These are phyloP conservation scores for Leishmania aethiopica DNA, from an alignment of 208 protist species.

Conservation along the genomic window DNA sequence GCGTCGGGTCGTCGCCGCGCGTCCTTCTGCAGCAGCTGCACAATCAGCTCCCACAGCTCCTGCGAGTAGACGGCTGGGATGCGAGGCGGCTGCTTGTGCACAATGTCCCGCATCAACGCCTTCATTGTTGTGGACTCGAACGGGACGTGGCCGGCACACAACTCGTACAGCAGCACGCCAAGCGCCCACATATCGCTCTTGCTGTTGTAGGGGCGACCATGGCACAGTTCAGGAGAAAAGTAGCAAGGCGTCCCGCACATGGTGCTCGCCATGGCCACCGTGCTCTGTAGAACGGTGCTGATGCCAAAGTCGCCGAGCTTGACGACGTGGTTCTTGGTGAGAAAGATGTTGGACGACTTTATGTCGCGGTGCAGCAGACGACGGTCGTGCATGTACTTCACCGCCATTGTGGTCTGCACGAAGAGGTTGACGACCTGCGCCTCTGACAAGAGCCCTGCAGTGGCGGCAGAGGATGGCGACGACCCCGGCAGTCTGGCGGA, in stretches of 20 bases:
- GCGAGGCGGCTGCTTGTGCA: slow-evolving; percentile 67
- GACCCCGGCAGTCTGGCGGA: not conserved
- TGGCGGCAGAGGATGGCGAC: not conserved
- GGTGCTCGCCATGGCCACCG: slow-evolving; percentile 90
- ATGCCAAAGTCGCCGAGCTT: slow-evolving; percentile 95
- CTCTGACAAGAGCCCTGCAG: slow-evolving; percentile 51
- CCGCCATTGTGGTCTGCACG: slow-evolving; percentile 84
- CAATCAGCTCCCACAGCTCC: slow-evolving; percentile 75
- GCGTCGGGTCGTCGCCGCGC: slow-evolving; percentile 81
- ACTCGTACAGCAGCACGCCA: slow-evolving; percentile 89
- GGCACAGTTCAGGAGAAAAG: slow-evolving; percentile 94
- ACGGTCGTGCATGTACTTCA: slow-evolving; percentile 91
- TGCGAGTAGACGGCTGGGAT: slow-evolving; percentile 74
- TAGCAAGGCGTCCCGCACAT: slow-evolving; percentile 96
- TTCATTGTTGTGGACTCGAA: slow-evolving; percentile 90
- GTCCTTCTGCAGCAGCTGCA: slow-evolving; percentile 83
- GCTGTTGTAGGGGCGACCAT: slow-evolving; percentile 93
- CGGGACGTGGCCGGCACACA: slow-evolving; percentile 74
- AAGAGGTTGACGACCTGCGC: slow-evolving; percentile 78
- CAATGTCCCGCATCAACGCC: slow-evolving; percentile 86
- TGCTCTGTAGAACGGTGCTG: slow-evolving; percentile 86
- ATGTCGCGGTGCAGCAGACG: slow-evolving; percentile 93
- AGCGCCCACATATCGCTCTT: slow-evolving; percentile 94
- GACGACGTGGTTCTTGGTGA: slow-evolving; percentile 82
- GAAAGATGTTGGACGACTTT: slow-evolving; percentile 93